Conservation (phyloP, 441 rosid species). For the Iberis amara region DNA sequence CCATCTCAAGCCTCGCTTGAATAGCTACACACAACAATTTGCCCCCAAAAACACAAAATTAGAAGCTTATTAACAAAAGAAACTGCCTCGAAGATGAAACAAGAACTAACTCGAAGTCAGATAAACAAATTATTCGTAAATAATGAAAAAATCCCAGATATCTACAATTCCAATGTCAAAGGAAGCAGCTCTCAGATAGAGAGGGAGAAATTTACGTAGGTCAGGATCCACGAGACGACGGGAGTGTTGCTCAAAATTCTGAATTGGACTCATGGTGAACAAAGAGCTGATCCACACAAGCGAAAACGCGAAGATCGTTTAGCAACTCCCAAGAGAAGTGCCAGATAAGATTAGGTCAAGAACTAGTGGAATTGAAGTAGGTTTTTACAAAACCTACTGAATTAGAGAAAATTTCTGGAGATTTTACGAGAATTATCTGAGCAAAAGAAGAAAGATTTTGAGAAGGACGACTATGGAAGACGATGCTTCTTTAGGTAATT, state of each 20-base stretch:
- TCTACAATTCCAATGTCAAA: background rate
- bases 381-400: conserved; percentile 11
- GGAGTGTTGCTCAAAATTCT: conserved; percentile 93
- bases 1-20: conserved; percentile 81
- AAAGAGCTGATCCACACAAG: conserved; percentile 1
- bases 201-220: conserved; percentile 42
- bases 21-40: conserved; percentile 51
- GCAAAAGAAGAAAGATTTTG: background rate
- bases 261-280: conserved; percentile 78
- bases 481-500: conserved; percentile 14
- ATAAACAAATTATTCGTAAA: too few relatives aligned
- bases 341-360: conserved; percentile 27
- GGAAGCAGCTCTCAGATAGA: background rate
- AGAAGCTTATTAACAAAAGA: background rate
- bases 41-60: background rate
- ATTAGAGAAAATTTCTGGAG: conserved; percentile 14
- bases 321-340: background rate
- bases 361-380: conserved; percentile 4
- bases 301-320: conserved; percentile 10
- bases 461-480: conserved; percentile 2
- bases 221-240: conserved; percentile 78
- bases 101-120: background rate
- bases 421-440: background rate
- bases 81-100: background rate
- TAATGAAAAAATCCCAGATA: background rate